Evolutionary conservation across 331 rosid species (phyloP), one percentile per base, ranked within the genome.

Genomic region (Rhamnella rubrinervis): DNA sequence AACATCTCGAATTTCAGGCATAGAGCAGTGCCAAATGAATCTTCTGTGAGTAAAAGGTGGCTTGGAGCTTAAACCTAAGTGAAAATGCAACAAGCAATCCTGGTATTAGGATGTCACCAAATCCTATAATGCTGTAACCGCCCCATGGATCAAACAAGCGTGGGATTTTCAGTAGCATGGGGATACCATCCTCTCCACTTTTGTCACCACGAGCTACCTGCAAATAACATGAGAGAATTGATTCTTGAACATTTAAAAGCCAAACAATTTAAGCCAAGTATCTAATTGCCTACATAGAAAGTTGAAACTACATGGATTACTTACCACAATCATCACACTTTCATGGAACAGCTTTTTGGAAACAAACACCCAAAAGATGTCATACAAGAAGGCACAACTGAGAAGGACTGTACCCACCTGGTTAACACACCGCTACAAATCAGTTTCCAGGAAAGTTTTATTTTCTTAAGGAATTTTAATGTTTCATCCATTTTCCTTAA

Each of bases 271-370:
- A 55, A 25, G 68, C 62, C 55, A 11, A 19, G 67, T 52, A 55
- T 44, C 39, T 63, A 63, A 37, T 63, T 59, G 59, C 41, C 68
- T 20, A 20, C 37, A 59, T 47, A 60, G 59, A 51, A 20, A 19
- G 72, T 52, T 47, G 72, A 52, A 26, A 14, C n/a, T 38, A 50
- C 8, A 60, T 20, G 20, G 71, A 78, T 56, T 44, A 83, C 99
- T 84, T 78, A 95, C 99, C 97, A 87, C 99, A 80, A 91, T 95
- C 99, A 95, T 95, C 82, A 95, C 99, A 31, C 99, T 95, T 82
- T 95, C 96, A 60, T 79, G 87, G 87, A 95, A 95, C 74, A 95
- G 25, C 83, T 79, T 91, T 70, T 63, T 85, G 8, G 97, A 95
- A 80, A 89, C 72, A 79, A 95, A 95, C 75, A 95, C 99, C 99